Evolutionary conservation across 805 yeast species (phyloP).

Genomic region (Candida succiphila): DNA sequence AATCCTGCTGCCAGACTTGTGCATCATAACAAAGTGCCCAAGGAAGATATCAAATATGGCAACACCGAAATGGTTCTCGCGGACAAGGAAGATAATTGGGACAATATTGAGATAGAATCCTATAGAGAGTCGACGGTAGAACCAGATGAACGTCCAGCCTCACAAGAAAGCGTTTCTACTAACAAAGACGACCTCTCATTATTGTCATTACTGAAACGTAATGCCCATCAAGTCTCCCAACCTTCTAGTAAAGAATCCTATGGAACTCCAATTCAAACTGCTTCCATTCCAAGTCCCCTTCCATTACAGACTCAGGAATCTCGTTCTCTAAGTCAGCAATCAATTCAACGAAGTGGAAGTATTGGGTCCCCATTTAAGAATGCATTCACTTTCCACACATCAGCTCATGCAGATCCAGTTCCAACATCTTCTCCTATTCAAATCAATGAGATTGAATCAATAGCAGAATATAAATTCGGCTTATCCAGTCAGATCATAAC

Average conservation of each 20-base stretch:
- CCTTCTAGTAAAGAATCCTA: too few species aligned
- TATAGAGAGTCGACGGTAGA: background rate
- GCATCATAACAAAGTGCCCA: constrained; percentile 51
- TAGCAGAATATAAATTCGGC: constrained; percentile 43
- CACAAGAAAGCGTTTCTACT: background rate
- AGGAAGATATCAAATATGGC: constrained; percentile 43
- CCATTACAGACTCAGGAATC: background rate
- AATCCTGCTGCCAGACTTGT: constrained; percentile 58
- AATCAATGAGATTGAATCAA: constrained; percentile 62
- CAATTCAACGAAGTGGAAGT: background rate
- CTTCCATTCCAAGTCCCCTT: background rate
- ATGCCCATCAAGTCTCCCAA: constrained; percentile 1
- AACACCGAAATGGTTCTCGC: constrained; percentile 69
- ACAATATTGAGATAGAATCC: constrained; percentile 15
- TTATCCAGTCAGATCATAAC: constrained; percentile 33
- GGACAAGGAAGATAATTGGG: constrained; percentile 45
- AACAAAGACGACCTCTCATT: background rate
- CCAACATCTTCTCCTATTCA: constrained; percentile 74
- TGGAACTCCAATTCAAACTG: constrained; percentile 3
- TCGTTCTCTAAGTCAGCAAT: background rate
- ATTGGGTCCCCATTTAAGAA: background rate
- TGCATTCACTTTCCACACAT: background rate
- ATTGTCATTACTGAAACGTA: background rate
- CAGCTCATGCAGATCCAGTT: constrained; percentile 21
- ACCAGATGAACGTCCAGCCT: background rate